phyloP scores from a whole-genome alignment of 176 grass and related monocot genomes.

The Aegilops umbellulata region DNA sequence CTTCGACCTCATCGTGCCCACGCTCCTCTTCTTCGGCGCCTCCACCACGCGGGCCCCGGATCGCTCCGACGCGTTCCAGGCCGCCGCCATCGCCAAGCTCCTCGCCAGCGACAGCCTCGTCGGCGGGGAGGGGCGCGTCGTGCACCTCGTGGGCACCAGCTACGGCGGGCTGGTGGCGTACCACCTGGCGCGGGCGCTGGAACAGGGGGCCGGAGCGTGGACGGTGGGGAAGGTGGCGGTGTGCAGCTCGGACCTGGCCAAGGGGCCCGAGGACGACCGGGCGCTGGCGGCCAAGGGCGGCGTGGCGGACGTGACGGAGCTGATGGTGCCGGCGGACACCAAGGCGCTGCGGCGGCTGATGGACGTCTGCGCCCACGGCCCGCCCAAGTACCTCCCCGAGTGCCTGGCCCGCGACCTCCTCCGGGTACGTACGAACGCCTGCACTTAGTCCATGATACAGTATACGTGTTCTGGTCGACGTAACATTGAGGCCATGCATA shows the following conservation, averaged over 20 bases:
- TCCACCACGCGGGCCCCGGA: constrained; percentile 56
- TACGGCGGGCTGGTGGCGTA: constrained; percentile 91
- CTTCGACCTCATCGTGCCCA: constrained; percentile 77
- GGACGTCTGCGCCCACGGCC: constrained; percentile 47
- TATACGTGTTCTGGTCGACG: neutral
- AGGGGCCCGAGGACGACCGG: constrained; percentile 64
- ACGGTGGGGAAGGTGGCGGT: constrained; percentile 52
- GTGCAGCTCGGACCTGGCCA: constrained; percentile 62
- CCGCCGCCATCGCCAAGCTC: constrained; percentile 47
- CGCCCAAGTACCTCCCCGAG: constrained; percentile 61
- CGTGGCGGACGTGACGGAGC: constrained; percentile 42
- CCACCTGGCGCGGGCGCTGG: constrained; percentile 63
- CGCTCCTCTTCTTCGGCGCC: constrained; percentile 84
- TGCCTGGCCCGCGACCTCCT: constrained; percentile 65
- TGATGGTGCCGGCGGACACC: constrained; percentile 53
- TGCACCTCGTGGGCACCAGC: constrained; percentile 78
- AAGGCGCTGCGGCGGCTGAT: constrained; percentile 44
- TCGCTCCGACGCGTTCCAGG: constrained; percentile 89
- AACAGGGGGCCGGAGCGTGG: neutral
- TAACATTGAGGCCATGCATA: neutral
- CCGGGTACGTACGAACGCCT: constrained; percentile 52
- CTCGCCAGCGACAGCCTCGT: constrained; percentile 8
- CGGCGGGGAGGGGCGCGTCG: neutral
- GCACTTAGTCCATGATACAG: too few relatives aligned
- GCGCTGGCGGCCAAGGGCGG: constrained; percentile 54